phyloP scores from a whole-genome alignment of 352 stramenopile species.

The Halophytophthora batemanensis region DNA sequence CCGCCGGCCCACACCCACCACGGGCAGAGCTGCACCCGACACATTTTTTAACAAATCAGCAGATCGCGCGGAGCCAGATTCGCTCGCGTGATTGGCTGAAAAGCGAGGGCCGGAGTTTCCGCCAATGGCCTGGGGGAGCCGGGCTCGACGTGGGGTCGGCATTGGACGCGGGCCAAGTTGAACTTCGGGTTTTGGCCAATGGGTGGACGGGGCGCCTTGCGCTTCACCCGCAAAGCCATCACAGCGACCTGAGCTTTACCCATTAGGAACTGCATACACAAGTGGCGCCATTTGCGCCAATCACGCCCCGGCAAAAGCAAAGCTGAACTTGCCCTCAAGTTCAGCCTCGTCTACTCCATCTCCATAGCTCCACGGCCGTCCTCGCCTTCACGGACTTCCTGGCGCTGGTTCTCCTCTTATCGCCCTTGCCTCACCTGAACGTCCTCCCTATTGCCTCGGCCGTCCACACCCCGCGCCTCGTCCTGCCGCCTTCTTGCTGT shows the following conservation, averaged over 20 bases:
- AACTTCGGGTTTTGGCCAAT: not conserved
- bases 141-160: not conserved
- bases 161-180: not conserved
- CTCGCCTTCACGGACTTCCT: too few species aligned
- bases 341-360: too few species aligned
- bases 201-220: not conserved
- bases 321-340: too few species aligned
- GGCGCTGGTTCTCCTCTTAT: too few species aligned
- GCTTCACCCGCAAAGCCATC: not conserved
- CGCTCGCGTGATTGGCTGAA: not conserved
- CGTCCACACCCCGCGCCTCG: too few species aligned
- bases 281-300: too few species aligned
- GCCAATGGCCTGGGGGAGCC: not conserved
- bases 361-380: too few species aligned
- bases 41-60: not conserved
- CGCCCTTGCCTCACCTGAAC: too few species aligned
- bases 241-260: not conserved
- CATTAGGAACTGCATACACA: not conserved
- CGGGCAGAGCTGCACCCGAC: not conserved
- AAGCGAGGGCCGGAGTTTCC: not conserved
- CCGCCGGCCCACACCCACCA: not conserved
- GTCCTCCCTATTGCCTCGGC: too few species aligned
- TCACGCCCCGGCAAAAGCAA: too few species aligned
- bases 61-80: not conserved
- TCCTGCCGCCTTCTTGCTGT: too few species aligned